Evolutionary conservation across 352 stramenopile species (phyloP).

Genomic region (Phytophthora fragariae): DNA sequence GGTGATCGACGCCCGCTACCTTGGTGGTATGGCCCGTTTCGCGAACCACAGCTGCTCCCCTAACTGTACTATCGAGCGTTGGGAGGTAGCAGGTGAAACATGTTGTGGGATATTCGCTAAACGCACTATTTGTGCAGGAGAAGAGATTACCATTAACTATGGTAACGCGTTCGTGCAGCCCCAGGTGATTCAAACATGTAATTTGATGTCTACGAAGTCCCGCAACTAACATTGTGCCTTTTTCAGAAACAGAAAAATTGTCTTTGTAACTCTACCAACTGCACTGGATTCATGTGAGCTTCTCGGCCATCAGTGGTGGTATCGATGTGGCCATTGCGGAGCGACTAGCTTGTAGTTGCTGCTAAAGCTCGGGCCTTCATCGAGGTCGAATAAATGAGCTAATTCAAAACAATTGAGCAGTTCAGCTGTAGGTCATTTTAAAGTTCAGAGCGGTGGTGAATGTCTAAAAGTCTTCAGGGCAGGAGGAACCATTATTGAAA

Average conservation of each 20-base stretch:
- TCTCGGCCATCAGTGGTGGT: too few relatives aligned
- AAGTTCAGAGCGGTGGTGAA: too few relatives aligned
- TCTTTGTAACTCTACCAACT: neutral
- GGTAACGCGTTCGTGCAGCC: neutral
- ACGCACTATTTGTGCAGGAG: neutral
- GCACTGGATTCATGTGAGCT: too few relatives aligned
- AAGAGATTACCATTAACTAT: conserved; percentile 13
- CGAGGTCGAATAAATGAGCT: neutral
- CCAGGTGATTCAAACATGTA: neutral
- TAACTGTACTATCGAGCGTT: conserved; percentile 15
- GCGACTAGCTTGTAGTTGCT: neutral
- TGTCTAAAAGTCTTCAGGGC: too few relatives aligned
- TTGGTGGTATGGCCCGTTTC: conserved; percentile 9
- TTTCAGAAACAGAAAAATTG: too few relatives aligned
- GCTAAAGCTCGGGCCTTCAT: neutral
- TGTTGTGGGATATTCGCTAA: conserved; percentile 11
- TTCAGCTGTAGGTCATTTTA: neutral
- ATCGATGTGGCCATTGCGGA: too few relatives aligned
- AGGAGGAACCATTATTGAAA: too few relatives aligned
- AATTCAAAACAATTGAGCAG: neutral
- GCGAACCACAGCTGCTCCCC: conserved; percentile 5
- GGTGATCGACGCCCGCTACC: conserved; percentile 14
- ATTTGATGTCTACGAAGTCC: too few relatives aligned
- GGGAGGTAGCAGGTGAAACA: conserved; percentile 10
- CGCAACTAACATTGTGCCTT: too few relatives aligned